Base-by-base conservation (phyloP, 2,329 filamentous ascomycete species). In the Talaromyces atroroseus region DNA sequence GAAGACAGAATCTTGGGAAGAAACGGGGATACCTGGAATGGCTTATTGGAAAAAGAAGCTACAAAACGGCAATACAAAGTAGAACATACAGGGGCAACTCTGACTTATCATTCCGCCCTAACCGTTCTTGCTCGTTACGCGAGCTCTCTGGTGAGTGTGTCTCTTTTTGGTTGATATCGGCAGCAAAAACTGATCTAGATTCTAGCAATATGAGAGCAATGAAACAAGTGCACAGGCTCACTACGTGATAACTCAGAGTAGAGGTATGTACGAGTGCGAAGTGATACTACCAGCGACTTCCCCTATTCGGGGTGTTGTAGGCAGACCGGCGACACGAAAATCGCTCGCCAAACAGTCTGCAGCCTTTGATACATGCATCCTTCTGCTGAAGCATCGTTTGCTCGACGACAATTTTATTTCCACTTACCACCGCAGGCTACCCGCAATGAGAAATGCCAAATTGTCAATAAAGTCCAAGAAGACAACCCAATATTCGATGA, bases 331-430 rank as follows among this genome's bases (percentile, higher is more conserved):
- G 55, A 69, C 77, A 7, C 89, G 80, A 57, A 97, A 96, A 70
- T 79, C 85, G 29, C 74, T 87, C 18, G 92, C 94, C 4, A 95
- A 94, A 70, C 90, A 89, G 61, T 90, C 92, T 0, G 92, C 92
- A 2, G 92, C 94, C 0, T 97, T 92, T 68, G 83, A 91, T 65
- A 83, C 88, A 51, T 96, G 92, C 65, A 68, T 90, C 1, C 69
- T 84, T 59, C 78, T 99, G 16, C 78, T 86, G 49, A 78, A 82
- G 58, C 80, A 81, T 53, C 81, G 82, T 2, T 84, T 87, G 58
- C 77, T 99, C 5, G 83, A 96, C 66, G 80, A 85, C 0, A 77
- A 90, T 66, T 78, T 97, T 2, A 81, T 89, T 55, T 89, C 94
- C 0, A 82, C 81, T 0, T 89, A 89, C 59, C 78, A 79, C 20